Percentiles rank a stretch among this genome's conserved stretches.
Conservation (phyloP, 2,329 filamentous ascomycete species). For the Epichloe hybrida region DNA sequence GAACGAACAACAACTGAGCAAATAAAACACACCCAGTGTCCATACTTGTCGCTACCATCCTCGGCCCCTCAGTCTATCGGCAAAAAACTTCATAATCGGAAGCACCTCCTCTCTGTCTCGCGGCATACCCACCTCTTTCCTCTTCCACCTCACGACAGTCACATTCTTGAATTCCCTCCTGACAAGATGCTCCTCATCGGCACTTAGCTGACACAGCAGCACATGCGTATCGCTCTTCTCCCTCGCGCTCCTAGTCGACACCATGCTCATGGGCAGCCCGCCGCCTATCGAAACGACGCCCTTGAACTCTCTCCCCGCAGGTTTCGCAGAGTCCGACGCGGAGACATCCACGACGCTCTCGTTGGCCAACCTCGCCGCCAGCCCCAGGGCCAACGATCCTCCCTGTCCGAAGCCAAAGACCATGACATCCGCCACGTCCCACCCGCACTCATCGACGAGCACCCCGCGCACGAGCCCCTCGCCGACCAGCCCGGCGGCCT, state of each 20-base stretch:
- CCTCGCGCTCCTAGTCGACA: constrained; percentile 28
- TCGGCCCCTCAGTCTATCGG: constrained; percentile 39
- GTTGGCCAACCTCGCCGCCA: constrained; percentile 28
- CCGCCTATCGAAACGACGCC: constrained; percentile 51
- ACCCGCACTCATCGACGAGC: constrained; percentile 43
- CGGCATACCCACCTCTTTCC: constrained; percentile 71
- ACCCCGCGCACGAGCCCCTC: constrained; percentile 36
- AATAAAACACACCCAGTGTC: constrained; percentile 5
- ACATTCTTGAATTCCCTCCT: constrained; percentile 54
- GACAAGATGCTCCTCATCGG: constrained; percentile 48
- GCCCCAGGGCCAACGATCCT: constrained; percentile 45
- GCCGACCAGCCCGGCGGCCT: constrained; percentile 32
- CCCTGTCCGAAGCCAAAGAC: constrained; percentile 57
- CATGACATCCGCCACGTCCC: constrained; percentile 44
- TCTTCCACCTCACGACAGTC: constrained; percentile 54
- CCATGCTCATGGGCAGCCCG: constrained; percentile 37
- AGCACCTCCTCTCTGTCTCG: constrained; percentile 69
- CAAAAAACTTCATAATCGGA: constrained; percentile 77
- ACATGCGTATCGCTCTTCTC: constrained; percentile 50
- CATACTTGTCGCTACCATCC: constrained; percentile 3
- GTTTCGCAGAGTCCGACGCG: constrained; percentile 3
- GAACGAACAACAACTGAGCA: neutral
- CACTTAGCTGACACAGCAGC: constrained; percentile 46
- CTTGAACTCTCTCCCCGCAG: constrained; percentile 22
- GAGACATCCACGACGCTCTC: constrained; percentile 21